These are phyloP conservation scores for Vanrija pseudolonga DNA, from an alignment of 1,284 basidiomycete species.

Conservation along the genomic window DNA sequence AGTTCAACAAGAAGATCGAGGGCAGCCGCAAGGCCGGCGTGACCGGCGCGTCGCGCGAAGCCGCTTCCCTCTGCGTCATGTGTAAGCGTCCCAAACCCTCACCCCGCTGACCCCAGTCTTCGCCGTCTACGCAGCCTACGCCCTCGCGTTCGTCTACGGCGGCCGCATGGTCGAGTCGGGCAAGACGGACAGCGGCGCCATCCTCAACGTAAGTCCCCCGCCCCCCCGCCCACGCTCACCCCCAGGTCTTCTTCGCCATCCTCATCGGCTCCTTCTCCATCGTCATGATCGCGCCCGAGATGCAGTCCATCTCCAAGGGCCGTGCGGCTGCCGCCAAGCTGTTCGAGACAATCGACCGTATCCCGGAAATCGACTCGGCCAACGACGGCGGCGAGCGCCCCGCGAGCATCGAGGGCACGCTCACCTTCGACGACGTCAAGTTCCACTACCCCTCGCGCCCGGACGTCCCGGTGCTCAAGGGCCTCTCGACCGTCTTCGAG, in stretches of 20 bases:
- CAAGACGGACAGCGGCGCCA: slow-evolving; percentile 60
- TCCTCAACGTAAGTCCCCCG: slow-evolving; percentile 60
- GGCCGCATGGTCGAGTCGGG: slow-evolving; percentile 47
- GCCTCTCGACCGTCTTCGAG: slow-evolving; percentile 50
- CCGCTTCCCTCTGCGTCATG: slow-evolving; percentile 61
- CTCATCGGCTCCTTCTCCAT: slow-evolving; percentile 86
- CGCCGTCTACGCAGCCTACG: slow-evolving; percentile 61
- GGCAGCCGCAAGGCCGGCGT: slow-evolving; percentile 61
- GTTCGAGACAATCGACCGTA: slow-evolving; percentile 82
- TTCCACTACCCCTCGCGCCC: slow-evolving; percentile 92
- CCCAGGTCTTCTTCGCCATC: slow-evolving; percentile 65
- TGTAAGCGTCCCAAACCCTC: slow-evolving; percentile 22
- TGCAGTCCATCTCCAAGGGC: slow-evolving; percentile 78
- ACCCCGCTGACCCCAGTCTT: slow-evolving; percentile 63
- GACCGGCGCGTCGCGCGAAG: slow-evolving; percentile 64
- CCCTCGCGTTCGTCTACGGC: slow-evolving; percentile 49
- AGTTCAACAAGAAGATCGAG: slow-evolving; percentile 68
- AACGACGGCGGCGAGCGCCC: slow-evolving; percentile 67
- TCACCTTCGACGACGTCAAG: slow-evolving; percentile 69
- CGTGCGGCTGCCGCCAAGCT: slow-evolving; percentile 90
- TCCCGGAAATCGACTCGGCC: slow-evolving; percentile 75
- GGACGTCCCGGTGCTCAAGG: slow-evolving; percentile 76
- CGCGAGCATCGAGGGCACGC: slow-evolving; percentile 67
- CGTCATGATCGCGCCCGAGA: slow-evolving; percentile 61
- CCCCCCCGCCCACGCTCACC: neutral